Percentiles rank a stretch among this genome's conserved stretches.
phyloP scores from a whole-genome alignment of 2,329 filamentous ascomycete species.

The Fusarium temperatum region DNA sequence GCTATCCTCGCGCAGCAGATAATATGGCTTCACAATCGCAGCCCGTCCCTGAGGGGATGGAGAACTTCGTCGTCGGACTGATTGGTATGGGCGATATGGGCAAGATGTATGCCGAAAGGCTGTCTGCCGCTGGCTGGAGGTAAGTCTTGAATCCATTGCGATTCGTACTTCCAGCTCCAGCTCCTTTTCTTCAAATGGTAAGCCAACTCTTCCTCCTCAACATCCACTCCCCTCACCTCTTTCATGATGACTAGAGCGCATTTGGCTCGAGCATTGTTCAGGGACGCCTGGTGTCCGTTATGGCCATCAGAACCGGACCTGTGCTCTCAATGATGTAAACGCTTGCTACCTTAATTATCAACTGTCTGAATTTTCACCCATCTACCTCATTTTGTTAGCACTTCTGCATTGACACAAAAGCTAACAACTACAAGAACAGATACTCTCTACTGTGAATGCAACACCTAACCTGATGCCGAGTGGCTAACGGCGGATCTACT shows the following conservation, averaged over 20 bases:
- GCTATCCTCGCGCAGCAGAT: slow-evolving; percentile 37
- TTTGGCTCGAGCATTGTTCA: slow-evolving; percentile 99
- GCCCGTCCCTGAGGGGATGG: slow-evolving; percentile 59
- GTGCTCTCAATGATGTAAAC: slow-evolving; percentile 96
- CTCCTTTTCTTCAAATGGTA: slow-evolving; percentile 25
- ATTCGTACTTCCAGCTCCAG: slow-evolving; percentile 21
- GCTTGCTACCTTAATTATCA: slow-evolving; percentile 89
- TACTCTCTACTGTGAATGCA: slow-evolving; percentile 6
- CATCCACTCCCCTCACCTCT: slow-evolving; percentile 29
- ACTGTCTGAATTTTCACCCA: slow-evolving; percentile 76
- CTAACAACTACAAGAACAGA: slow-evolving; percentile 41
- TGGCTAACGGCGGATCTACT: slow-evolving; percentile 43
- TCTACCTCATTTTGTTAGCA: slow-evolving; percentile 17
- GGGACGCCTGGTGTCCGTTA: slow-evolving; percentile 74
- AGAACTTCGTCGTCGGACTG: slow-evolving; percentile 83
- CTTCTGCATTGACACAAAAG: slow-evolving; percentile 1
- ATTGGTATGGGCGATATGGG: slow-evolving; percentile 99
- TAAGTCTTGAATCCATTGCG: slow-evolving; percentile 53
- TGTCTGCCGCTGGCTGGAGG: slow-evolving; percentile 96
- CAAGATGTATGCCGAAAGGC: slow-evolving; percentile 92
- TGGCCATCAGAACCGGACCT: slow-evolving; percentile 70
- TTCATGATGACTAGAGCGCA: slow-evolving; percentile 99
- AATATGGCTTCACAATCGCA: slow-evolving; percentile 43
- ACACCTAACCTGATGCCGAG: slow-evolving; percentile 33
- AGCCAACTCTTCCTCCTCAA: slow-evolving; percentile 29